phyloP scores from a whole-genome alignment of 257 asterid genomes.

The Fraxinus anomala region DNA sequence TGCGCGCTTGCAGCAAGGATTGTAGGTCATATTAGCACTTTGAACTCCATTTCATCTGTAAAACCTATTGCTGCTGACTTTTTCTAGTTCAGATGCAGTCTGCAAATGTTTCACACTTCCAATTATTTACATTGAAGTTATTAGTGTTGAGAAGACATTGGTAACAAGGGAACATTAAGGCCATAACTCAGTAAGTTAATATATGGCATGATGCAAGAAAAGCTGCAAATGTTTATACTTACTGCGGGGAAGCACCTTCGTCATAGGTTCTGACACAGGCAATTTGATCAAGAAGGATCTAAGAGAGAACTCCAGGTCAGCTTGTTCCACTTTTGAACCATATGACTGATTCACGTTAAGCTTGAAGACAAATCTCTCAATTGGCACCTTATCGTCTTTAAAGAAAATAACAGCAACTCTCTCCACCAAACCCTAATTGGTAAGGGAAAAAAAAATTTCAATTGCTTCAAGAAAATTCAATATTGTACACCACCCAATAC shows the following conservation, averaged over 20 bases:
- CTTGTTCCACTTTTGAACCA: conserved; percentile 61
- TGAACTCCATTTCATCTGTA: background rate
- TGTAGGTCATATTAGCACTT: background rate
- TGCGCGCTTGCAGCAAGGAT: background rate
- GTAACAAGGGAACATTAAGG: background rate
- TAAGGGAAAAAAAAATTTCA: background rate
- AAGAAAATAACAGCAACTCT: conserved; percentile 81
- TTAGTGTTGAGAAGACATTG: background rate
- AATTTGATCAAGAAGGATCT: conserved; percentile 83
- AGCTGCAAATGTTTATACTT: conserved; percentile 23
- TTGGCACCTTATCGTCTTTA: conserved; percentile 48
- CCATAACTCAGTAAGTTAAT: background rate
- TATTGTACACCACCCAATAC: background rate
- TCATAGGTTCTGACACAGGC: conserved; percentile 68
- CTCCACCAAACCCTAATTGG: conserved; percentile 75
- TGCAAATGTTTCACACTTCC: background rate
- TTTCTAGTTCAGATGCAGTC: background rate
- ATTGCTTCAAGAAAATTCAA: background rate
- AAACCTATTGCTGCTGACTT: background rate
- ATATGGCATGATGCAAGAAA: conserved; percentile 6
- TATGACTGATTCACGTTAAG: conserved; percentile 66
- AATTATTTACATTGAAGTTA: background rate
- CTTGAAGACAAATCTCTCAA: conserved; percentile 87
- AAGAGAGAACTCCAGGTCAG: conserved; percentile 71
- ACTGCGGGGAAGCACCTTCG: conserved; percentile 69